Base-by-base conservation (phyloP, 164 flowering plant species). In the Dillenia suffruticosa region DNA sequence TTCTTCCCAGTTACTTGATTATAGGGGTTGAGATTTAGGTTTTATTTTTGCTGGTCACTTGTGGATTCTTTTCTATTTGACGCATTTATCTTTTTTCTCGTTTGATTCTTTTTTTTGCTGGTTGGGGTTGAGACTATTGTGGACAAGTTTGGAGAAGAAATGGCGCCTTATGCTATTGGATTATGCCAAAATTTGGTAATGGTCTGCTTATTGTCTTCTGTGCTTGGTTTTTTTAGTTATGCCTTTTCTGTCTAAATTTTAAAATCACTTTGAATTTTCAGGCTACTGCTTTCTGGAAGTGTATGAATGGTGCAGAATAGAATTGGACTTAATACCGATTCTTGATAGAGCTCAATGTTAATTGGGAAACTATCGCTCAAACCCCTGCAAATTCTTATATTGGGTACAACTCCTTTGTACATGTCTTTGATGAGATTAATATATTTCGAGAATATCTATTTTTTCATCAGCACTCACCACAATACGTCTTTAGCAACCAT, bases 61-160 rank as follows among this genome's bases (percentile, higher is more conserved):
- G 57, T 61, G 52, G 11, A 22, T 19, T n/a, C 17, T 12, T 11
- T 44, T 58, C n/a, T 58, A 2, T 64, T 48, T 45, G 10, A 26
- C 44, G 19, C 44, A 24, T 44, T 26, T 54, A 40, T 5, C 9
- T 46, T 43, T 11, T 68, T 43, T n/a, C n/a, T n/a, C n/a, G n/a
- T n/a, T n/a, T n/a, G n/a, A n/a, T n/a, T n/a, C n/a, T n/a, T n/a
- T n/a, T 92, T 11, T 92, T 95, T 68, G 88, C 99, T 16, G n/a
- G n/a, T n/a, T n/a, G n/a, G n/a, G n/a, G 78, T 95, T 64, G 99
- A 95, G 83, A 92, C 99, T 49, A 84, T 95, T 57, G 99, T 95
- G 64, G 97, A 95, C 82, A 95, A 92, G 79, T 95, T 95, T 78
- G 99, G 99, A 32, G 99, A 92, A 80, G 99, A 92, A 77, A 95